Conservation (phyloP, 202 grass and related monocot species). For the Brachypodium distachyon region DNA sequence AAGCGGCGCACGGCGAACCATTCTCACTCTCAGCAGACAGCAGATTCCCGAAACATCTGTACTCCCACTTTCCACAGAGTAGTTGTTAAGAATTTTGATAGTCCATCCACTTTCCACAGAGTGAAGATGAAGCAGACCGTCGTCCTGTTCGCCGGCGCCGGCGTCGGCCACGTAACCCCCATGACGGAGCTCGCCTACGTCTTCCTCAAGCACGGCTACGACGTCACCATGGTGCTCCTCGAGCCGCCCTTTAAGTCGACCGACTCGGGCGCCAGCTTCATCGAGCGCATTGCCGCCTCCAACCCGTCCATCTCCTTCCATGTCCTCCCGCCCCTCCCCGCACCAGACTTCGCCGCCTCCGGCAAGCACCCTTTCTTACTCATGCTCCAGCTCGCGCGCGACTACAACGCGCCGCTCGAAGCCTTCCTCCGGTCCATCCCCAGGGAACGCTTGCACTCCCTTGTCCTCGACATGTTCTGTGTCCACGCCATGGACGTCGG, state of each 20-base stretch:
- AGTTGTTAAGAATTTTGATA: too few relatives aligned
- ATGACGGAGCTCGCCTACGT: slow-evolving; percentile 37
- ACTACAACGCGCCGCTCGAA: slow-evolving; percentile 30
- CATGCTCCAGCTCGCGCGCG: neutral
- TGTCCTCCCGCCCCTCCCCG: slow-evolving; percentile 27
- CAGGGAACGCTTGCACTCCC: slow-evolving; percentile 1
- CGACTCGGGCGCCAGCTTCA: neutral
- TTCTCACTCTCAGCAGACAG: too few relatives aligned
- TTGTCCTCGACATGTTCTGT: slow-evolving; percentile 63
- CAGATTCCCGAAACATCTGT: too few relatives aligned
- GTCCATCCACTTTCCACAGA: too few relatives aligned
- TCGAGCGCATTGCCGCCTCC: slow-evolving; percentile 17
- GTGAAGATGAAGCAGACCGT: slow-evolving; percentile 20
- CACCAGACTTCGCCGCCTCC: slow-evolving; percentile 2
- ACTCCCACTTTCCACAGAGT: too few relatives aligned
- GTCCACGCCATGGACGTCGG: slow-evolving; percentile 30
- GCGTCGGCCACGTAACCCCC: slow-evolving; percentile 36
- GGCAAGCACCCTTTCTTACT: slow-evolving; percentile 19
- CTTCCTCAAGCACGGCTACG: slow-evolving; percentile 20
- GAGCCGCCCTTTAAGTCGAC: neutral
- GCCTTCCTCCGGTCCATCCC: slow-evolving; percentile 33
- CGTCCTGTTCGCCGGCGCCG: slow-evolving; percentile 24
- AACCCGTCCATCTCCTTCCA: slow-evolving; percentile 51
- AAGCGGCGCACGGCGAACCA: too few relatives aligned
- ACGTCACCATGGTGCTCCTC: slow-evolving; percentile 33